Percentiles rank a stretch among this genome's conserved stretches.
These are phyloP conservation scores for Aspergillus mulundensis DNA, from an alignment of 495 filamentous ascomycete species.

Conservation along the genomic window DNA sequence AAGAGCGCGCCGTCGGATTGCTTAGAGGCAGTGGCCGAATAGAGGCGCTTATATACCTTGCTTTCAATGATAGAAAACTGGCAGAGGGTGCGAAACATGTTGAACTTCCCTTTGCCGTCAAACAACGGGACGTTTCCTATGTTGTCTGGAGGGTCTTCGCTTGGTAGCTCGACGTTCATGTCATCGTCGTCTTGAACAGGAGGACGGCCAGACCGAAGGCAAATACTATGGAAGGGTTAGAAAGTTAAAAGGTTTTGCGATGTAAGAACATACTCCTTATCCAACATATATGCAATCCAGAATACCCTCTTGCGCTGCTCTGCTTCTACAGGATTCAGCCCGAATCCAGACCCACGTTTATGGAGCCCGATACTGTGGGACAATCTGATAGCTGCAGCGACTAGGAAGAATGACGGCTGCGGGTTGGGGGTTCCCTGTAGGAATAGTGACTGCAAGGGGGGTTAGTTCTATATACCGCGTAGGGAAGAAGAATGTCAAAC, in stretches of 20 bases:
- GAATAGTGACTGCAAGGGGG: constrained; percentile 65
- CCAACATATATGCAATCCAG: constrained; percentile 95
- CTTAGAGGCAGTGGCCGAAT: constrained; percentile 87
- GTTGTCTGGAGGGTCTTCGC: constrained; percentile 83
- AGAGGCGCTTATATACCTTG: constrained; percentile 89
- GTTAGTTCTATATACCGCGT: constrained; percentile 8
- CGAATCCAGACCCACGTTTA: constrained; percentile 86
- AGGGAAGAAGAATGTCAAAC: constrained; percentile 7
- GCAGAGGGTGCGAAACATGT: constrained; percentile 88
- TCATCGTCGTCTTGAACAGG: constrained; percentile 97
- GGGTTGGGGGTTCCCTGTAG: constrained; percentile 96
- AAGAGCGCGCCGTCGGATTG: constrained; percentile 90
- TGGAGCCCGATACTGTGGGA: constrained; percentile 94
- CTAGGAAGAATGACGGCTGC: constrained; percentile 88
- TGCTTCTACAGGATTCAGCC: constrained; percentile 82
- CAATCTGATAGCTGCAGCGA: constrained; percentile 87
- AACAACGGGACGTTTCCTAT: constrained; percentile 89
- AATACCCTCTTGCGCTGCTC: constrained; percentile 96
- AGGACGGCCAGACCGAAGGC: constrained; percentile 85
- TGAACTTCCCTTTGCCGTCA: constrained; percentile 88
- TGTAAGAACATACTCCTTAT: constrained; percentile 64
- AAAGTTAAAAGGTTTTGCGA: background rate
- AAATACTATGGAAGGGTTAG: constrained; percentile 52
- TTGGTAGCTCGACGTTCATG: constrained; percentile 95
- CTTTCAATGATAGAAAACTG: constrained; percentile 88